Evolutionary conservation across 2,329 filamentous ascomycete genomes (phyloP), one percentile per base, ranked within the genome.

Genomic region (Phialophora tarda): DNA sequence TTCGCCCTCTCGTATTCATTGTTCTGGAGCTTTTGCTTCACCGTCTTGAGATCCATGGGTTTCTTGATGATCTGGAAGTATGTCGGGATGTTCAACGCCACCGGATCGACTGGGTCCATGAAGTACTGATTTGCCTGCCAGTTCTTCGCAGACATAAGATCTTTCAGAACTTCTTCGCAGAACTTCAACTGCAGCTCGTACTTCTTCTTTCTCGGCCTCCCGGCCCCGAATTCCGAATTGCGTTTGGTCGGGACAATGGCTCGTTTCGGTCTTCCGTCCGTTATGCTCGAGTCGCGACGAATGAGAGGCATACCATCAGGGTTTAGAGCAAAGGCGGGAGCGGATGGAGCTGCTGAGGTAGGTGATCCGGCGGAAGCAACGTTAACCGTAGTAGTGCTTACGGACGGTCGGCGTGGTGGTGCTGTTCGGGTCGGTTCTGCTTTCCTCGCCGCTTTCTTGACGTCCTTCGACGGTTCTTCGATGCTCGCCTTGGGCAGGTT

Each of bases 61-160:
- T 93, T 92, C 83, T 97, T 98, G 80, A 99, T 93, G 68, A 98
- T 83, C 74, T 90, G 92, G 77, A 95, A 92, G 77, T 99, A 99
- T 26, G 90, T 89, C 0, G 95, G 95, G 66, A 98, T 97, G 76
- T 94, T 93, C 62, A 98, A 82, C 0, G 93, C 94, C 41, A 98
- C 93, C 0, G 95, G 93, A 76, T 99, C 95, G 23, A 99, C 95
- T 0, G 95, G 91, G 7, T 86, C 81, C 73, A 92, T 81, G 81
- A 99, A 99, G 66, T 91, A 89, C 63, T 85, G 84, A 51, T 92
- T 92, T 71, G 89, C 81, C 1, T 80, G 75, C 63, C 82, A 83
- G 75, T 97, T 86, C 76, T 91, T 93, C 0, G 85, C 79, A 76
- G 92, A 91, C 77, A 89, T 86, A 34, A 98, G 77, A 81, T 97